A percentile compares a stretch with the other conserved stretches of the same genome.
These are phyloP conservation scores for Miscanthus lutarioriparius DNA, from an alignment of 176 grass and related monocot genomes.

Conservation along the genomic window DNA sequence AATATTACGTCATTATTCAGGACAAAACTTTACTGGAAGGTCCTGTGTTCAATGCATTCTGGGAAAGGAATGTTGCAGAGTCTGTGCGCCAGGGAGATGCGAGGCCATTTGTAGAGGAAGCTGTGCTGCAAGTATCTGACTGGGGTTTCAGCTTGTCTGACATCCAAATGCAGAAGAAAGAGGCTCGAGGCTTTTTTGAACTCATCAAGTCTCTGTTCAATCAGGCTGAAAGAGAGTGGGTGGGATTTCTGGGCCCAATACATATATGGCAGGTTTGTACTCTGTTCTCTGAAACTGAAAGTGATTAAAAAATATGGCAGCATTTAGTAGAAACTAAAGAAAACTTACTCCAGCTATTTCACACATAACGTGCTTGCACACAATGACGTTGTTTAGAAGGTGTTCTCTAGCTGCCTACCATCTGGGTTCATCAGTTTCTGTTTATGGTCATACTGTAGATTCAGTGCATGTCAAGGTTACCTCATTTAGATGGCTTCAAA, in stretches of 20 bases:
- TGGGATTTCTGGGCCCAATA: constrained; percentile 94
- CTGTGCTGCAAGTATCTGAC: constrained; percentile 83
- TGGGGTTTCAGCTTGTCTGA: constrained; percentile 94
- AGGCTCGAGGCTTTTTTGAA: constrained; percentile 56
- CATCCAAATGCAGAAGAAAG: constrained; percentile 87
- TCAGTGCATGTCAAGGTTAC: background rate
- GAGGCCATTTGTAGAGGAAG: constrained; percentile 82
- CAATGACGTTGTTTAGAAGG: background rate
- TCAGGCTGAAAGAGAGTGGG: constrained; percentile 73
- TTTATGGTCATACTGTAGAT: background rate
- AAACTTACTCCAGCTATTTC: background rate
- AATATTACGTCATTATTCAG: constrained; percentile 43
- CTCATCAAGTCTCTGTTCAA: constrained; percentile 71
- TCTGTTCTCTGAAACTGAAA: background rate
- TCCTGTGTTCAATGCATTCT: constrained; percentile 67
- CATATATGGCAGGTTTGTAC: constrained; percentile 93
- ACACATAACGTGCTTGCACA: background rate
- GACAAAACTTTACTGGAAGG: constrained; percentile 82
- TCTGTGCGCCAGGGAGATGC: constrained; percentile 77
- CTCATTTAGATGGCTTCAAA: too few relatives aligned
- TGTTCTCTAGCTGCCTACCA: background rate
- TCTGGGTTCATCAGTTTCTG: background rate
- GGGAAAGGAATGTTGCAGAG: constrained; percentile 83
- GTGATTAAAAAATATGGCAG: background rate
- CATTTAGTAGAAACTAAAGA: constrained; percentile 12